Percentiles rank a stretch among this genome's conserved stretches.
Evolutionary conservation across 768 basidiomycete genomes (phyloP).

Genomic region (Panus rudis): DNA sequence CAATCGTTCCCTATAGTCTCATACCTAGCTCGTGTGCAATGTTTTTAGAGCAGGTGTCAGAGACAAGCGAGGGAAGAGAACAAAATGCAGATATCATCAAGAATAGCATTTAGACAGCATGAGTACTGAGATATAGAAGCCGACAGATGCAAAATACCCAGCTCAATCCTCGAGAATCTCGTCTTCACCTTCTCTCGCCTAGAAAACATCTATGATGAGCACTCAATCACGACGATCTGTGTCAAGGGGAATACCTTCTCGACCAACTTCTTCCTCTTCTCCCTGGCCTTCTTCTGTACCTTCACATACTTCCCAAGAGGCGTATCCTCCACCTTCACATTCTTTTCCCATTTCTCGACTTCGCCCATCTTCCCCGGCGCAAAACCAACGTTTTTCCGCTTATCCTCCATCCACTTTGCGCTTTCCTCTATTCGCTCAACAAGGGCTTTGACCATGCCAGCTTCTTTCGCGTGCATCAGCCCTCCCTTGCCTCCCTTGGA

Average conservation of each 20-base stretch:
- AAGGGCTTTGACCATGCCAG: constrained; percentile 60
- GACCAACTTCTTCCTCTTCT: constrained; percentile 59
- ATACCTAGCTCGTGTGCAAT: too few species aligned
- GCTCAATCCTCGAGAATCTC: constrained; percentile 53
- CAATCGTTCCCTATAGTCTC: too few species aligned
- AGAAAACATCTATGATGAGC: constrained; percentile 4
- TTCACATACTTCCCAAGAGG: constrained; percentile 81
- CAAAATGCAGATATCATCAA: too few species aligned
- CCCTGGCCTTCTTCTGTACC: constrained; percentile 74
- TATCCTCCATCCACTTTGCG: constrained; percentile 66
- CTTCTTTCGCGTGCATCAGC: too few species aligned
- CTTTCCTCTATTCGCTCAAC: constrained; percentile 88
- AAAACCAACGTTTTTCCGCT: constrained; percentile 64
- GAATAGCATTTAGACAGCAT: too few species aligned
- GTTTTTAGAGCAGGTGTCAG: too few species aligned
- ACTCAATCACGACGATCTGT: not conserved
- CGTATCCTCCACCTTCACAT: constrained; percentile 54
- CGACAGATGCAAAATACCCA: not conserved
- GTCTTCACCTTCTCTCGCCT: constrained; percentile 68
- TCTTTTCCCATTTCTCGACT: constrained; percentile 68
- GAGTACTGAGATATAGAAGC: too few species aligned
- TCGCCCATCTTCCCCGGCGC: constrained; percentile 63
- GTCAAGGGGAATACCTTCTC: constrained; percentile 52
- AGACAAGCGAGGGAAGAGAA: too few species aligned
- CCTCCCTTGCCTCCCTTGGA: constrained; percentile 23